Evolutionary conservation across 1,139 yeast species (phyloP).

Genomic region (Geotrichum aggregatum): DNA sequence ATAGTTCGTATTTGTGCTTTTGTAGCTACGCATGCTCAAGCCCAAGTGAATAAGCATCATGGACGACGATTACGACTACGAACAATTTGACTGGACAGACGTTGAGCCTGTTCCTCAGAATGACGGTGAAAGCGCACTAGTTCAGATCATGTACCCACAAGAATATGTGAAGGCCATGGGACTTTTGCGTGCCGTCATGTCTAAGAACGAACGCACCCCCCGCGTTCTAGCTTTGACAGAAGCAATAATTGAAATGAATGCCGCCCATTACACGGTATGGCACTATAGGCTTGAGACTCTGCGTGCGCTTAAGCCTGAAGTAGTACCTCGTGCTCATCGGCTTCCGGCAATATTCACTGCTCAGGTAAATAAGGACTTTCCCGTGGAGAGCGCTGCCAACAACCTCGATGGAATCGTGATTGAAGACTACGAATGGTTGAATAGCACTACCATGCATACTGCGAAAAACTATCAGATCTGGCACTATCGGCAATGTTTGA

Average conservation of each 20-base stretch:
- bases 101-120: constrained; percentile 37
- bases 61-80: background rate
- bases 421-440: constrained; percentile 61
- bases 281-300: constrained; percentile 62
- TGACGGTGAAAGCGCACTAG: constrained; percentile 48
- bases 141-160: constrained; percentile 72
- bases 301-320: constrained; percentile 38
- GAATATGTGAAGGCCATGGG: constrained; percentile 65
- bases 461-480: constrained; percentile 94
- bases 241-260: constrained; percentile 59
- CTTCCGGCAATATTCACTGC: constrained; percentile 13
- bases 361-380: background rate
- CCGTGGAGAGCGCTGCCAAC: background rate
- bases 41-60: no score
- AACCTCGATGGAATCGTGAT: constrained; percentile 16
- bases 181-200: constrained; percentile 57
- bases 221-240: constrained; percentile 68
- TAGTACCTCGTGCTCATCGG: constrained; percentile 26
- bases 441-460: constrained; percentile 64
- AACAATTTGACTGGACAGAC: constrained; percentile 35
- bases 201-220: constrained; percentile 56
- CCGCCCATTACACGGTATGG: constrained; percentile 95
- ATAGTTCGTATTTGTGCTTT: no score
- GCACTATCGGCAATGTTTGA: constrained; percentile 68
- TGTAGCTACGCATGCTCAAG: no score